A percentile compares a stretch with the other conserved stretches of the same genome.
Evolutionary conservation across 495 filamentous ascomycete species (phyloP).

Genomic region (Platismatia glauca): DNA sequence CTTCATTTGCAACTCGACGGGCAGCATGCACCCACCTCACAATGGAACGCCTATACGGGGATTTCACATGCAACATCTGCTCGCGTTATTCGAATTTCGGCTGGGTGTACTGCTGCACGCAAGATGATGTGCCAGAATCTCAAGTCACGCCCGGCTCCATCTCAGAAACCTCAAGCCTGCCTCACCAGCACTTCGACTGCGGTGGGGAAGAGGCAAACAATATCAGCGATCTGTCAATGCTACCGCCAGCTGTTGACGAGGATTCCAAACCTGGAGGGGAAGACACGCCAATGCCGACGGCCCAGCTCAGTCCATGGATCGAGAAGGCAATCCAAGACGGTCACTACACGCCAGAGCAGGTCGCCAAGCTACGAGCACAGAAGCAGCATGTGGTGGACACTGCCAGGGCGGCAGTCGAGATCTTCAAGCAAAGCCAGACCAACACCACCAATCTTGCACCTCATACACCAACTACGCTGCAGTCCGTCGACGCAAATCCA

Average conservation of each 20-base stretch:
- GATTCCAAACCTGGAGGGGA: constrained; percentile 1
- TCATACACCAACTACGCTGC: not conserved
- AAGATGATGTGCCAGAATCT: constrained; percentile 36
- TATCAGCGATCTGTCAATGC: constrained; percentile 6
- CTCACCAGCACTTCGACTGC: constrained; percentile 3
- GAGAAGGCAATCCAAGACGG: constrained; percentile 43
- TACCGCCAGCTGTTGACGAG: not conserved
- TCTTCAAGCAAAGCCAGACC: constrained; percentile 13
- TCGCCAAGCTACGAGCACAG: constrained; percentile 33
- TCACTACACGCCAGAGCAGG: constrained; percentile 38
- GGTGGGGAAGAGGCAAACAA: constrained; percentile 2
- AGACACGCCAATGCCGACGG: constrained; percentile 29
- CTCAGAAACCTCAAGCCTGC: constrained; percentile 15
- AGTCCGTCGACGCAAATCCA: constrained; percentile 15
- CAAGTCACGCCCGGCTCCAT: not conserved
- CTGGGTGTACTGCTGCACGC: constrained; percentile 59
- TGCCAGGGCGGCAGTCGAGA: constrained; percentile 17
- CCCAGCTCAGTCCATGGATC: constrained; percentile 32
- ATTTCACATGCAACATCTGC: constrained; percentile 45
- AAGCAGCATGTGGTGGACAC: constrained; percentile 32
- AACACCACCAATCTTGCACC: not conserved
- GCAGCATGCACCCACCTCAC: constrained; percentile 49
- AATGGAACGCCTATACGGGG: constrained; percentile 47
- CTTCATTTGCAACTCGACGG: constrained; percentile 22
- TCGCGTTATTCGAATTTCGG: constrained; percentile 39